These are phyloP conservation scores for Agapanthus africanus DNA, from an alignment of 106 monocot species.

Conservation along the genomic window DNA sequence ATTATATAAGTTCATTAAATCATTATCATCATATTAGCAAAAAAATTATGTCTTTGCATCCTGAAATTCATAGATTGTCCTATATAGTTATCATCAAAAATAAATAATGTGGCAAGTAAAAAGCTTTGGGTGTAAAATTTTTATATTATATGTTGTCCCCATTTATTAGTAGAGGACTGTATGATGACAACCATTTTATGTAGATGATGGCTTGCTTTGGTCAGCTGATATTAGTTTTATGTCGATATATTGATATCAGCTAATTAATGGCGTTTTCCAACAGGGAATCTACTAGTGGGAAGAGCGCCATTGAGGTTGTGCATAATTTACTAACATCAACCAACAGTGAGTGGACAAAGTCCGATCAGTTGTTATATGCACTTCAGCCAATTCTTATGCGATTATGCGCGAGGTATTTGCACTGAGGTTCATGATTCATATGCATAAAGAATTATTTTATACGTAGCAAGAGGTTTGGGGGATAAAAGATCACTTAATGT, in stretches of 20 bases:
- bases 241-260: no score
- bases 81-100: not conserved
- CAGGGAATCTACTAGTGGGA: conserved; percentile 38
- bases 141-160: no score
- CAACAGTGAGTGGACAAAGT: conserved; percentile 49
- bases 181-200: no score
- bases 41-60: not conserved
- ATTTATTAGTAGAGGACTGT: no score
- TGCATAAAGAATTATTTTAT: not conserved
- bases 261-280: not conserved
- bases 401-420: conserved; percentile 63
- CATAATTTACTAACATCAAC: conserved; percentile 38
- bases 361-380: conserved; percentile 33
- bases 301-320: conserved; percentile 47
- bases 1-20: not conserved
- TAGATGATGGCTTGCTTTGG: not conserved
- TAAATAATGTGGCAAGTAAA: no score
- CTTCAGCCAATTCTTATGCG: conserved; percentile 61
- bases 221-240: not conserved
- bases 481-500: no score
- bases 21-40: not conserved
- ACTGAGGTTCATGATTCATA: not conserved
- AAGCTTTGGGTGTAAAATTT: no score
- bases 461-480: no score
- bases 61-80: not conserved